Evolutionary conservation across 805 yeast species (phyloP).

Genomic region (Kluyveromyces dobzhanskii): DNA sequence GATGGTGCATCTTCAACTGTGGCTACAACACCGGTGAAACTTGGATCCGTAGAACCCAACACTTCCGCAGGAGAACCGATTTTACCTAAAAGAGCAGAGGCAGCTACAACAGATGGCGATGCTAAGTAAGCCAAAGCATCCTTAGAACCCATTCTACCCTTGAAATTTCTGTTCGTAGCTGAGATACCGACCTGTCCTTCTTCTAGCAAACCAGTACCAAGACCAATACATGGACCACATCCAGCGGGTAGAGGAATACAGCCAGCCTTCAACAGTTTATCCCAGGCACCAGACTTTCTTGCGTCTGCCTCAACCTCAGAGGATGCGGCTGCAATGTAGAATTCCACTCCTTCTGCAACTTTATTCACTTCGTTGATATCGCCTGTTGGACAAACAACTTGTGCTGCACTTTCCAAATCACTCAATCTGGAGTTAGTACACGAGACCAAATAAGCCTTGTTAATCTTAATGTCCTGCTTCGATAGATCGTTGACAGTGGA

Average conservation of each 20-base stretch:
- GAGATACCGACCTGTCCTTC: constrained; percentile 98
- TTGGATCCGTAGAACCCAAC: constrained; percentile 46
- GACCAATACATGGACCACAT: constrained; percentile 98
- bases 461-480: constrained; percentile 60
- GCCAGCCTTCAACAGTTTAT: constrained; percentile 81
- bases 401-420: constrained; percentile 93
- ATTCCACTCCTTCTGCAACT: constrained; percentile 84
- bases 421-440: constrained; percentile 93
- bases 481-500: constrained; percentile 71
- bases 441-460: constrained; percentile 95
- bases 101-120: constrained; percentile 97
- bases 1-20: constrained; percentile 17
- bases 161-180: constrained; percentile 97
- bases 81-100: constrained; percentile 91
- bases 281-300: constrained; percentile 87
- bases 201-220: constrained; percentile 87
- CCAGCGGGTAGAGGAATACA: constrained; percentile 95
- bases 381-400: constrained; percentile 46
- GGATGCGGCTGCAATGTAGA: constrained; percentile 96
- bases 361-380: constrained; percentile 37
- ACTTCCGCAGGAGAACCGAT: constrained; percentile 91
- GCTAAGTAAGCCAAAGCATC: constrained; percentile 95
- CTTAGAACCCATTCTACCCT: constrained; percentile 98
- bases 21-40: constrained; percentile 41
- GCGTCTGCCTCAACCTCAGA: constrained; percentile 90